Percentiles rank a stretch among this genome's conserved stretches.
Conservation (phyloP, 1,284 basidiomycete species). For the Coniophora puteana region DNA sequence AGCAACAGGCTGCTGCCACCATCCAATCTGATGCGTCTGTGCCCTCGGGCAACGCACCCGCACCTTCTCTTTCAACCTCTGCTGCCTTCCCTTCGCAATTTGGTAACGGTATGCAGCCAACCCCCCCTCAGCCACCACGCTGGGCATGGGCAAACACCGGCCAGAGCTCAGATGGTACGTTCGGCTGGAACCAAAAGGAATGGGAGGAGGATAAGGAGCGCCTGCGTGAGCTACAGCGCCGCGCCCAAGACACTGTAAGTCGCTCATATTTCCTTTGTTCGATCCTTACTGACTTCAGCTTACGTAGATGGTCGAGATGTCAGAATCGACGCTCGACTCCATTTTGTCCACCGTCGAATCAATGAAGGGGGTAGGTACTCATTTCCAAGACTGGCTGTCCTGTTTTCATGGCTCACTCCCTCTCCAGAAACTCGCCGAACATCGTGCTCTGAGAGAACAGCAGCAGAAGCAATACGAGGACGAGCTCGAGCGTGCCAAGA, state of each 20-base stretch:
- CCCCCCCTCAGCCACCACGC: neutral
- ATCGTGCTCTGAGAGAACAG: conserved; percentile 50
- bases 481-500: conserved; percentile 38
- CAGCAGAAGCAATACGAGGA: conserved; percentile 27
- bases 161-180: conserved; percentile 13
- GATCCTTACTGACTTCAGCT: conserved; percentile 1
- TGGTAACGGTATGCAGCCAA: conserved; percentile 4
- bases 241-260: conserved; percentile 56
- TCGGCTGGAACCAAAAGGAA: conserved; percentile 27
- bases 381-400: neutral
- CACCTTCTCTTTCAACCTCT: conserved; percentile 2
- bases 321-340: conserved; percentile 65
- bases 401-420: conserved; percentile 2
- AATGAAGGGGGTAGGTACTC: conserved; percentile 51
- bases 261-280: neutral
- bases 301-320: conserved; percentile 56
- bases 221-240: conserved; percentile 41
- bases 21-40: too few species aligned
- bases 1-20: conserved; percentile 9
- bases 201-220: conserved; percentile 42
- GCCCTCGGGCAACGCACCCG: neutral
- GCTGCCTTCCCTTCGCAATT: conserved; percentile 1
- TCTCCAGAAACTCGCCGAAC: conserved; percentile 56
- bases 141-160: too few species aligned
- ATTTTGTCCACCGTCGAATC: conserved; percentile 51